Evolutionary conservation across 1,284 basidiomycete genomes (phyloP).

Genomic region (Butyriboletus appendiculatus): DNA sequence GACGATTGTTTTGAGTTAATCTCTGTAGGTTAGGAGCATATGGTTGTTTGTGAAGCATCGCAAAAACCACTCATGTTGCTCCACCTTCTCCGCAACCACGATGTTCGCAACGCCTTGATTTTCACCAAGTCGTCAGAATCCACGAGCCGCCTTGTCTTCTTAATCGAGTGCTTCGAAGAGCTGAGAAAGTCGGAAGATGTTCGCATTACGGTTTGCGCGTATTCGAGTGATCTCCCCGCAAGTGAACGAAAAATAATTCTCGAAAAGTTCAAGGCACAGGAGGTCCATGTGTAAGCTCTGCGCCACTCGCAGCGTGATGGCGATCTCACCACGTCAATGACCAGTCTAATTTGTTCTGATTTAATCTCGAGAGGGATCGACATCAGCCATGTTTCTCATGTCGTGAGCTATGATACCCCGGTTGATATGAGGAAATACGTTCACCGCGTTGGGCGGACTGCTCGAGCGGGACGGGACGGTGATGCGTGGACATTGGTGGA

Average conservation of each 20-base stretch:
- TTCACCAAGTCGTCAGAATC: constrained; percentile 98
- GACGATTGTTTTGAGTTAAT: background rate
- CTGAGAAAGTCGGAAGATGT: constrained; percentile 35
- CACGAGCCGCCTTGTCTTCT: constrained; percentile 77
- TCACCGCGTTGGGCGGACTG: constrained; percentile 94
- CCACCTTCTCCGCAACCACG: constrained; percentile 71
- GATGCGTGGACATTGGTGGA: constrained; percentile 95
- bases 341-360: constrained; percentile 91
- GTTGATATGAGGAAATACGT: constrained; percentile 99
- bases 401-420: constrained; percentile 93
- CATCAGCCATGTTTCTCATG: constrained; percentile 88
- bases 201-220: constrained; percentile 60
- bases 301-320: background rate
- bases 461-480: constrained; percentile 85
- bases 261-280: constrained; percentile 77
- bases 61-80: constrained; percentile 92
- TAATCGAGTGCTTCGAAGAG: constrained; percentile 84
- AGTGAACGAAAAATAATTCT: constrained; percentile 79
- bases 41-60: constrained; percentile 78
- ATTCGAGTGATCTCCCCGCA: constrained; percentile 85
- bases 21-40: constrained; percentile 66
- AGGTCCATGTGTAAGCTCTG: constrained; percentile 77
- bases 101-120: constrained; percentile 75
- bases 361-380: constrained; percentile 97
- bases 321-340: constrained; percentile 13